Base-by-base conservation (phyloP, 371 early-diverging fungal genomes). In the Mortierella polycephala region DNA sequence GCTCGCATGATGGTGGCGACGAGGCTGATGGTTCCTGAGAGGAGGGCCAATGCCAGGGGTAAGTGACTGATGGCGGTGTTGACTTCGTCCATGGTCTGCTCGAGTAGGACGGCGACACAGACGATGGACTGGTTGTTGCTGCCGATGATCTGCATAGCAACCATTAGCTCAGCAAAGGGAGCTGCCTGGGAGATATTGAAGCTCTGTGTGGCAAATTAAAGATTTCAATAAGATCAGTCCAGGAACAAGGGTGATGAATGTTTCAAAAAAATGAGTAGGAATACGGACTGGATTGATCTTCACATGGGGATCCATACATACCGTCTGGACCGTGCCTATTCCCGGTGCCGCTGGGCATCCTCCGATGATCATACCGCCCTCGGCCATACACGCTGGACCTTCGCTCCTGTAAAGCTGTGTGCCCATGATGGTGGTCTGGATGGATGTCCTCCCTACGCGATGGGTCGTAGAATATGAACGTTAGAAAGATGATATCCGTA, bases 31-130 rank as follows among this genome's bases (percentile, higher is more conserved):
- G 82, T 50, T 0, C 83, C 85, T 5, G 86, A 84, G 40, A 80
- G 70, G 2, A 69, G 45, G 5, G 85, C 83, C 21, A 88, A 75
- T 16, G 75, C 83, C 5, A 85, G 42, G 1, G 88, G 86, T n/a
- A 88, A 77, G 64, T 83, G 83, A 1, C 86, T 85, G 2, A 88
- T 71, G 5, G 87, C 82, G 18, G 83, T 70, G 58, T 66, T 71
- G 61, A 64, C 76, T 2, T 45, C 23, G 18, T 59, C 39, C 76
- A 75, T 75, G 30, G 55, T 66, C 47, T 75, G 76, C 47, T 75
- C 76, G 23, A 75, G 56, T 18, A 75, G 83, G 23, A 88, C 59
- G 3, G 71, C 69, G 1, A 84, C 71, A 69, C 88, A 88, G 8
- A 77, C 64, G 21, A 85, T 81, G 14, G 80, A 74, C 39, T 68